phyloP scores from a whole-genome alignment of 345 rosid species.

The Rhizophora apiculata region DNA sequence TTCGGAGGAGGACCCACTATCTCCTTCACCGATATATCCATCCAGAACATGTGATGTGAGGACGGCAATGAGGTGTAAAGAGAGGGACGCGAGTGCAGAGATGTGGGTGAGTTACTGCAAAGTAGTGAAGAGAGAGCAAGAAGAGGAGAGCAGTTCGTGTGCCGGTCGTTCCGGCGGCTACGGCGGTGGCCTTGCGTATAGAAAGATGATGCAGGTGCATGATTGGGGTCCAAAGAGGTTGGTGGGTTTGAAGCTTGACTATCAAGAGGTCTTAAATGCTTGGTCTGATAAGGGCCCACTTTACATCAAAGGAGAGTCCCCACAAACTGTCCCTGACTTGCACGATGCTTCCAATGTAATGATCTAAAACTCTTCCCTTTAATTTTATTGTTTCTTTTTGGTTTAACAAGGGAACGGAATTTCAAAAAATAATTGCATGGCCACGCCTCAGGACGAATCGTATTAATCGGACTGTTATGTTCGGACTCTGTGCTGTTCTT shows the following conservation, averaged over 20 bases:
- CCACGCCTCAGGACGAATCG: too few species aligned
- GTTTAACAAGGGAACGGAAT: neutral
- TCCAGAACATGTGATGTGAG: slow-evolving; percentile 19
- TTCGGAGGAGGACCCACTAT: slow-evolving; percentile 25
- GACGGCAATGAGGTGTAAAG: slow-evolving; percentile 64
- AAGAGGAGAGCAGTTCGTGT: slow-evolving; percentile 57
- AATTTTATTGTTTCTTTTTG: neutral
- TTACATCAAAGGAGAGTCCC: slow-evolving; percentile 44
- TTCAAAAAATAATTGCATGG: neutral
- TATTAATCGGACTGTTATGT: too few species aligned
- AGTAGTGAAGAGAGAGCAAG: slow-evolving; percentile 52
- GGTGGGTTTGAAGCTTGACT: slow-evolving; percentile 76
- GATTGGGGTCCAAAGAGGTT: slow-evolving; percentile 19
- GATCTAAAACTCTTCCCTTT: slow-evolving; percentile 9
- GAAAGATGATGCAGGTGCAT: slow-evolving; percentile 17
- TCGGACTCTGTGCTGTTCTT: neutral
- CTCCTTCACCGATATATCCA: slow-evolving; percentile 23
- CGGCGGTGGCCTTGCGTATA: slow-evolving; percentile 21
- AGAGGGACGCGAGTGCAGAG: slow-evolving; percentile 57
- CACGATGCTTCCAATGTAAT: slow-evolving; percentile 38
- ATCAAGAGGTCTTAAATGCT: slow-evolving; percentile 68
- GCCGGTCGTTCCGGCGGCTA: slow-evolving; percentile 13
- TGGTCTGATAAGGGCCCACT: slow-evolving; percentile 85
- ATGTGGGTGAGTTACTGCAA: slow-evolving; percentile 81
- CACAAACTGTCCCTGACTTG: slow-evolving; percentile 78